Conservation (phyloP, 306 rosid species). For the Ormosia semicastrata region DNA sequence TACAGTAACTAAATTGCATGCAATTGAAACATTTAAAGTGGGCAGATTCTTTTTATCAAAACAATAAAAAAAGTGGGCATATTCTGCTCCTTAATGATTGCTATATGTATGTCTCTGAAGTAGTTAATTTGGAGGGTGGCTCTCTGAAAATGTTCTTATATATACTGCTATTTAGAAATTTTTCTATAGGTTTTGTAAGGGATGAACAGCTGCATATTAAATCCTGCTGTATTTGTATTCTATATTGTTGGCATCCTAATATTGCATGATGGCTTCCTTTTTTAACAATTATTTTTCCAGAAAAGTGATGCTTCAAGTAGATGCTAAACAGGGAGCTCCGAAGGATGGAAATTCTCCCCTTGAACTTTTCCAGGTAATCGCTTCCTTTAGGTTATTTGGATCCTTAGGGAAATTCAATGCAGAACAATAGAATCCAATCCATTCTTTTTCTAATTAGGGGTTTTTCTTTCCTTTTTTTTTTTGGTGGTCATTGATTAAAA, state of each 20-base stretch:
- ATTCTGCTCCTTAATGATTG: slow-evolving; percentile 9
- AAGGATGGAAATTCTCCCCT: slow-evolving; percentile 89
- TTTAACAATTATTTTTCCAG: slow-evolving; percentile 48
- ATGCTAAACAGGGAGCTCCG: slow-evolving; percentile 94
- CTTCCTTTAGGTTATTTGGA: slow-evolving; percentile 2
- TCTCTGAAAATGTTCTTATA: slow-evolving; percentile 1
- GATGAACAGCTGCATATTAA: not conserved
- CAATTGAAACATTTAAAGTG: not conserved
- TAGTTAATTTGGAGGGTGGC: not conserved
- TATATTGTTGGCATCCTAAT: not conserved
- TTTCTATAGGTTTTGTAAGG: slow-evolving; percentile 5
- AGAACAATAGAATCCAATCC: not conserved
- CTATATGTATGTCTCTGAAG: not conserved
- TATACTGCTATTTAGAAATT: not conserved
- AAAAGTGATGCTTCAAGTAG: slow-evolving; percentile 90
- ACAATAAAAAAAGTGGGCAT: not conserved
- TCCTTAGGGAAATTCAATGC: slow-evolving; percentile 3
- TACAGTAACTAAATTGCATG: slow-evolving; percentile 1
- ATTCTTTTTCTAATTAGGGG: not conserved
- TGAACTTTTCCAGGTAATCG: slow-evolving; percentile 80
- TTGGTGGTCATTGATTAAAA: not conserved
- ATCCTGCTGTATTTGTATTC: slow-evolving; percentile 4
- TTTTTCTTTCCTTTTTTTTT: not conserved
- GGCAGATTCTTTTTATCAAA: not conserved
- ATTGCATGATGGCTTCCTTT: slow-evolving; percentile 19